Percentiles rank a stretch among this genome's conserved stretches.
Conservation (phyloP, 257 asterid genomes). For the Ajuga chamaepitys region DNA sequence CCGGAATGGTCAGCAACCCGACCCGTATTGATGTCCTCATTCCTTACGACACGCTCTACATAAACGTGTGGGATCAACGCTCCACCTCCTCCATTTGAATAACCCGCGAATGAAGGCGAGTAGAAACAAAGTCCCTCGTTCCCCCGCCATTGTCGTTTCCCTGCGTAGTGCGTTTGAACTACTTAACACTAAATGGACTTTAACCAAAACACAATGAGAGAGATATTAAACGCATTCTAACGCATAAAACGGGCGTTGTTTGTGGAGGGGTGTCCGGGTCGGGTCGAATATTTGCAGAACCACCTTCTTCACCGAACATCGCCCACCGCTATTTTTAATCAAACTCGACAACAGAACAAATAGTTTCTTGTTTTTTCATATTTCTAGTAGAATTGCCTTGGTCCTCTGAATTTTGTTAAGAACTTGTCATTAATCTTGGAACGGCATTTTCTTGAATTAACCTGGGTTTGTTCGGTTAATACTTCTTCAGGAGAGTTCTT, state of each 20-base stretch:
- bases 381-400: background rate
- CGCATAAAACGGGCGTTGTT: constrained; percentile 19
- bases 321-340: background rate
- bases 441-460: background rate
- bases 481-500: background rate
- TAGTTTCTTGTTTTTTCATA: background rate
- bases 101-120: constrained; percentile 14
- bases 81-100: constrained; percentile 8
- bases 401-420: constrained; percentile 3
- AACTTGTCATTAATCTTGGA: constrained; percentile 9
- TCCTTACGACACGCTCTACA: background rate
- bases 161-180: background rate
- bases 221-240: background rate
- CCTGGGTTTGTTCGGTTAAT: background rate
- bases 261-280: constrained; percentile 21
- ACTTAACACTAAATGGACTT: background rate
- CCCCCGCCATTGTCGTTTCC: constrained; percentile 43
- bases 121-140: constrained; percentile 13
- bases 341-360: background rate
- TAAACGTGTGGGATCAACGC: constrained; percentile 8
- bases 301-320: constrained; percentile 12
- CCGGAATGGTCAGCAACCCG: too few relatives aligned
- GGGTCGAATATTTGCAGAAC: constrained; percentile 12
- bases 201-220: background rate
- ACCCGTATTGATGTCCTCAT: too few relatives aligned